phyloP scores from a whole-genome alignment of 306 rosid species.

The Dalbergia cultrata region DNA sequence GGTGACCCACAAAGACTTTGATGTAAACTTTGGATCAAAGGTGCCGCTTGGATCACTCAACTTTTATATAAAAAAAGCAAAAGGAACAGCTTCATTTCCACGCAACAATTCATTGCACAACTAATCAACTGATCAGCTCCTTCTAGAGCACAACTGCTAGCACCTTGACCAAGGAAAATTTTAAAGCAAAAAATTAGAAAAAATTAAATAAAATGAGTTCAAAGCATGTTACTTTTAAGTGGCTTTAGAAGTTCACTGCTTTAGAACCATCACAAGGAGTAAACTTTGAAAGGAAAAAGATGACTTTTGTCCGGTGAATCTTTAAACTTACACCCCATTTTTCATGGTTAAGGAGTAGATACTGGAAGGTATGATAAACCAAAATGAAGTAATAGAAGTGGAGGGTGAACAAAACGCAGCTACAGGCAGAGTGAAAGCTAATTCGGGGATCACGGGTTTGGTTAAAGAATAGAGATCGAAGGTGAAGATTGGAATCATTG shows the following conservation, averaged over 20 bases:
- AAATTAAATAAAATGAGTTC: neutral
- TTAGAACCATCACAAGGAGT: conserved; percentile 15
- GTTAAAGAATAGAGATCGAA: neutral
- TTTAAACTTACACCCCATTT: neutral
- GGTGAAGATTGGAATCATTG: neutral
- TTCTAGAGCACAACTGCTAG: neutral
- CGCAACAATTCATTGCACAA: conserved; percentile 52
- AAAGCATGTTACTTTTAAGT: neutral
- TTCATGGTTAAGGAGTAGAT: neutral
- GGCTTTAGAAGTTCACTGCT: neutral
- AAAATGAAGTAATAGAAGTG: neutral
- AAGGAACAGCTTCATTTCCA: conserved; percentile 53
- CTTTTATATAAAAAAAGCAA: conserved; percentile 36
- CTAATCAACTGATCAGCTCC: conserved; percentile 36
- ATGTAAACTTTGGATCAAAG: conserved; percentile 31
- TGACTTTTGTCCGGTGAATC: neutral
- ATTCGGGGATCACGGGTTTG: neutral
- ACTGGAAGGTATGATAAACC: neutral
- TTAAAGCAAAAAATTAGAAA: conserved; percentile 10
- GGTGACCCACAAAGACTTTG: conserved; percentile 7
- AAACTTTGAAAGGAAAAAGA: neutral
- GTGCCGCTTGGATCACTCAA: conserved; percentile 21
- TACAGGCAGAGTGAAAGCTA: neutral
- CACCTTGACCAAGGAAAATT: conserved; percentile 27
- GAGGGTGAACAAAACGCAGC: neutral